Evolutionary conservation across 768 basidiomycete species (phyloP), one percentile per base, ranked within the genome.

Genomic region (Vararia minispora): DNA sequence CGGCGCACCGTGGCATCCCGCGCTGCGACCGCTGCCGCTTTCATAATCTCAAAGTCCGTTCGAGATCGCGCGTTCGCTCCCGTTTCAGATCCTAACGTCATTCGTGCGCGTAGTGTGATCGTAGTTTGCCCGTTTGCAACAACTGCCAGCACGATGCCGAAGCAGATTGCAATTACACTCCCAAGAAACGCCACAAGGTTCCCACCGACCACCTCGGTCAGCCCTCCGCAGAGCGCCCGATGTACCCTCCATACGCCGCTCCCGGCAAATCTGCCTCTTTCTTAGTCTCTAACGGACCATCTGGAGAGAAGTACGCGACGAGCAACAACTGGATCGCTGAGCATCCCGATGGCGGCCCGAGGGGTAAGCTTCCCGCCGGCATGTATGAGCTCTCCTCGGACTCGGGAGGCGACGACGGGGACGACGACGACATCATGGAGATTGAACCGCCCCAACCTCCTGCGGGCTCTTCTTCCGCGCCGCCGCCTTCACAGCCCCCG

Each of bases 81-180:
- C n/a, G n/a, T n/a, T n/a, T n/a, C n/a, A n/a, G n/a, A n/a, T n/a
- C n/a, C n/a, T n/a, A n/a, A n/a, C n/a, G n/a, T n/a, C n/a, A n/a
- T n/a, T n/a, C n/a, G n/a, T n/a, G n/a, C n/a, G n/a, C n/a, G 17
- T 43, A 82, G 79, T 83, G 79, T 54, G 80, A 83, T 53, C 67
- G 80, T 35, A 79, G 76, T 52, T 62, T 81, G 28, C 79, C 79
- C 0, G 64, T 78, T 20, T 83, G 79, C 58, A 79, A 79, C 48
- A 72, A 79, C 42, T 83, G 79, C 40, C 61, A 63, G 27, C 71
- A 71, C 33, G 62, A 66, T 41, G 63, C 68, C 34, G 67, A 65
- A 27, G 56, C 58, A 12, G 70, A 73, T 33, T 81, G 79, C 56
- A 78, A 79, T 49, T 81, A 83, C 50, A 79, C 79, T 25, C 79